Evolutionary conservation across 1,284 basidiomycete species (phyloP).

Genomic region (Rhizoctonia solani): DNA sequence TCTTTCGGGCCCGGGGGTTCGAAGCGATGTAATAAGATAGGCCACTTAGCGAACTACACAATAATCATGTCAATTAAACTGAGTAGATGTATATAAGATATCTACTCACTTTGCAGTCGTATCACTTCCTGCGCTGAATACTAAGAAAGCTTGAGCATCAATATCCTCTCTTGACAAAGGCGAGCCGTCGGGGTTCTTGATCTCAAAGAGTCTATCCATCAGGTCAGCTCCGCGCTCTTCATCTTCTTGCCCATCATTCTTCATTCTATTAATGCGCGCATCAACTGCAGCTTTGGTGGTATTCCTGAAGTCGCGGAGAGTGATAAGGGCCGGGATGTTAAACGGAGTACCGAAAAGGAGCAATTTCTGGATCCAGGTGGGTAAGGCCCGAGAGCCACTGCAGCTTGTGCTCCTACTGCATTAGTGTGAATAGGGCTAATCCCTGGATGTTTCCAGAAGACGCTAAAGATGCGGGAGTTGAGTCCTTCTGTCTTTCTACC

Average conservation of each 20-base stretch:
- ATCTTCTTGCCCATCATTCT: slow-evolving; percentile 39
- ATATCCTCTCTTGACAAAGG: not conserved
- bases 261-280: slow-evolving; percentile 60
- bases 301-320: not conserved
- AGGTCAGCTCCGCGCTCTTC: not conserved
- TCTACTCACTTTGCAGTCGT: not conserved
- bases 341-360: not conserved
- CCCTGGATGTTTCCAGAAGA: not conserved
- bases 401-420: no score
- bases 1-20: not conserved
- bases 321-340: not conserved
- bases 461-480: not conserved
- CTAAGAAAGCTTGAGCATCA: not conserved
- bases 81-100: not conserved
- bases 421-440: not conserved
- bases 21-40: not conserved
- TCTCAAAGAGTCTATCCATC: not conserved
- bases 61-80: not conserved
- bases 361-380: not conserved
- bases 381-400: not conserved
- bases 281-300: not conserved
- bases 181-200: not conserved
- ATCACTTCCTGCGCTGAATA: not conserved
- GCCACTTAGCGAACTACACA: not conserved
- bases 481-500: slow-evolving; percentile 42